Conservation (phyloP, 192 early-diverging fungal species). For the Powellomyces hirtus region DNA sequence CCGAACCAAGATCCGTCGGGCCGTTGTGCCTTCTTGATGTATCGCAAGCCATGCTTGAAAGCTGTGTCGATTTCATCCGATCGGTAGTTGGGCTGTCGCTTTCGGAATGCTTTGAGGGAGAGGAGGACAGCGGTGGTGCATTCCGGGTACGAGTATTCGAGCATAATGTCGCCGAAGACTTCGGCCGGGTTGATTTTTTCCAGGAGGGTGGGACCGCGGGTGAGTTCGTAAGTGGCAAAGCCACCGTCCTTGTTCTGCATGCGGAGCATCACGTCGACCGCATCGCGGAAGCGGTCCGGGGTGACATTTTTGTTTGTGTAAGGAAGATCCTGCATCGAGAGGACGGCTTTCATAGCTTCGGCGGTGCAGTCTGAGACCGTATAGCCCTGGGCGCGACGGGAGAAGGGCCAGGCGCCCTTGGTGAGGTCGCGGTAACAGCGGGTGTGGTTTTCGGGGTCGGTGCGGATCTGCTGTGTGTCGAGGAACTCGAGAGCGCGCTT, state of each 20-base stretch:
- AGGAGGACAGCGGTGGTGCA: constrained; percentile 94
- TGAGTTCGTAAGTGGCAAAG: constrained; percentile 88
- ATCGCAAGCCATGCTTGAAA: constrained; percentile 65
- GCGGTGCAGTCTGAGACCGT: constrained; percentile 95
- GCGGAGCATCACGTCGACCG: constrained; percentile 85
- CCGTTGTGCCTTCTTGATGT: constrained; percentile 70
- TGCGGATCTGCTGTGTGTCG: constrained; percentile 75
- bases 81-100: constrained; percentile 79
- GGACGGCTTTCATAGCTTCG: constrained; percentile 83
- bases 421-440: constrained; percentile 78
- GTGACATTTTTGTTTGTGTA: constrained; percentile 39
- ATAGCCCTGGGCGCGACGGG: constrained; percentile 88
- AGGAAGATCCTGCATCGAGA: constrained; percentile 66
- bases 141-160: constrained; percentile 95
- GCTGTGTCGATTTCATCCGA: constrained; percentile 68
- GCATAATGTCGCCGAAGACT: constrained; percentile 94
- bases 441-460: constrained; percentile 64
- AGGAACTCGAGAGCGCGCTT: constrained; percentile 74
- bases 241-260: constrained; percentile 94
- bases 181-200: constrained; percentile 94
- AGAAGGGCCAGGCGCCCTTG: constrained; percentile 97
- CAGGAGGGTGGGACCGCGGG: constrained; percentile 74
- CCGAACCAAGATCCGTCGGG: constrained; percentile 92
- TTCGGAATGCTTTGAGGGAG: constrained; percentile 74
- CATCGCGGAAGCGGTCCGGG: constrained; percentile 72